Evolutionary conservation across 805 yeast genomes (phyloP).

Genomic region (Suhomyces xylopsoci): DNA sequence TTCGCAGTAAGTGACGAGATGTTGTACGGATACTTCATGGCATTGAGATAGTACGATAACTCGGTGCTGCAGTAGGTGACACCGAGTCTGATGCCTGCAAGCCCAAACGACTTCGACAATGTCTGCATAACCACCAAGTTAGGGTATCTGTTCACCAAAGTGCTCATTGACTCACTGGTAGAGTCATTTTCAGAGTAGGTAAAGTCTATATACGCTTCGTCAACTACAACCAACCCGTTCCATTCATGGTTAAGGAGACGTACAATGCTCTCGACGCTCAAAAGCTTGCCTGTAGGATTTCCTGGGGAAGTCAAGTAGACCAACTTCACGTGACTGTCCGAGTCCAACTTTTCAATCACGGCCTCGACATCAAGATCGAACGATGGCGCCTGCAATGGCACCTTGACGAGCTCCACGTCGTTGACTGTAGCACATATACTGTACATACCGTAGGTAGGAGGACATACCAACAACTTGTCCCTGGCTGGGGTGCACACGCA

Average conservation of each 20-base stretch:
- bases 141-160: conserved; percentile 76
- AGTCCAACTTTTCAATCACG: conserved; percentile 48
- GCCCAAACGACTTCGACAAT: conserved; percentile 89
- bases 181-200: conserved; percentile 15
- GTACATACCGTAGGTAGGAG: conserved; percentile 99
- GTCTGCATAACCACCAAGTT: conserved; percentile 89
- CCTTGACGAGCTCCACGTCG: conserved; percentile 74
- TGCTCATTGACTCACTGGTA: conserved; percentile 60
- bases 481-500: conserved; percentile 78
- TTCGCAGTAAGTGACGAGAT: conserved; percentile 78
- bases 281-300: conserved; percentile 81
- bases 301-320: conserved; percentile 93
- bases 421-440: conserved; percentile 85
- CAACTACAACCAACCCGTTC: conserved; percentile 81
- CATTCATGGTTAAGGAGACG: conserved; percentile 51
- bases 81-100: conserved; percentile 93
- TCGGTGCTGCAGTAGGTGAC: conserved; percentile 63
- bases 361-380: conserved; percentile 56
- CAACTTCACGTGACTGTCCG: conserved; percentile 66
- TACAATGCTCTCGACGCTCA: conserved; percentile 39
- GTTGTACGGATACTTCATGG: conserved; percentile 95
- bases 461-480: conserved; percentile 81
- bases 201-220: conserved; percentile 95
- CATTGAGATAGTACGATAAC: conserved; percentile 67
- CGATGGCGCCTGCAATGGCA: conserved; percentile 57